Conservation (phyloP, 2,329 filamentous ascomycete species). For the Drechslera avenae region DNA sequence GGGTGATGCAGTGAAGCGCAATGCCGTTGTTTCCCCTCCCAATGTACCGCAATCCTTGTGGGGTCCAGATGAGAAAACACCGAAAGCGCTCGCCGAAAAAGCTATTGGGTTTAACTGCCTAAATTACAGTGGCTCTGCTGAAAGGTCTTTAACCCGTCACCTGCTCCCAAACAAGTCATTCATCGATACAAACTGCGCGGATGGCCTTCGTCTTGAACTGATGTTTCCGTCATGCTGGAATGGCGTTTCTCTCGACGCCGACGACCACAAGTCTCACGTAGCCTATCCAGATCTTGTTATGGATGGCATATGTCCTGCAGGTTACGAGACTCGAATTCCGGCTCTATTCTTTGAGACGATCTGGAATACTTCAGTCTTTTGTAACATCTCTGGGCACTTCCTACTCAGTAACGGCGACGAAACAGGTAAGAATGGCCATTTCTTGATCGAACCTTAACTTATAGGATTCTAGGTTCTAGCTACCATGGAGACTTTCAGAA, state of each 20-base stretch:
- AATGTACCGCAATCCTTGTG: slow-evolving; percentile 7
- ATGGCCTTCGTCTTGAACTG: slow-evolving; percentile 23
- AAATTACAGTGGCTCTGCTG: slow-evolving; percentile 11
- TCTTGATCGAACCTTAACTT: slow-evolving; percentile 6
- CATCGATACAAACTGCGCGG: slow-evolving; percentile 11
- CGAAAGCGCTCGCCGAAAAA: slow-evolving; percentile 16
- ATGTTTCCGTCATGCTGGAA: slow-evolving; percentile 28
- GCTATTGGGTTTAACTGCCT: slow-evolving; percentile 21
- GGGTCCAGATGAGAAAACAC: slow-evolving; percentile 14
- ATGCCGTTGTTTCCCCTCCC: slow-evolving; percentile 60
- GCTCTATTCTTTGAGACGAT: slow-evolving; percentile 87
- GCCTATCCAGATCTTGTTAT: slow-evolving; percentile 80
- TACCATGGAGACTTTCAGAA: slow-evolving; percentile 70
- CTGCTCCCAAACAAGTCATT: slow-evolving; percentile 13
- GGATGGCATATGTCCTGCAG: slow-evolving; percentile 74
- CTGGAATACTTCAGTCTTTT: slow-evolving; percentile 73
- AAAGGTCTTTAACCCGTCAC: slow-evolving; percentile 12
- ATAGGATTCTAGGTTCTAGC: slow-evolving; percentile 48
- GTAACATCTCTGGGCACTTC: slow-evolving; percentile 68
- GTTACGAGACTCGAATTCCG: slow-evolving; percentile 69
- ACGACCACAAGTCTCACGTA: slow-evolving; percentile 68
- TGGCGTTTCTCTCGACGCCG: slow-evolving; percentile 42
- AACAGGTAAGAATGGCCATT: slow-evolving; percentile 35
- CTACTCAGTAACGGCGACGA: slow-evolving; percentile 78
- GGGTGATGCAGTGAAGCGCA: slow-evolving; percentile 70